phyloP scores from a whole-genome alignment of 2,329 filamentous ascomycete genomes.

The Neofusicoccum laricinum region DNA sequence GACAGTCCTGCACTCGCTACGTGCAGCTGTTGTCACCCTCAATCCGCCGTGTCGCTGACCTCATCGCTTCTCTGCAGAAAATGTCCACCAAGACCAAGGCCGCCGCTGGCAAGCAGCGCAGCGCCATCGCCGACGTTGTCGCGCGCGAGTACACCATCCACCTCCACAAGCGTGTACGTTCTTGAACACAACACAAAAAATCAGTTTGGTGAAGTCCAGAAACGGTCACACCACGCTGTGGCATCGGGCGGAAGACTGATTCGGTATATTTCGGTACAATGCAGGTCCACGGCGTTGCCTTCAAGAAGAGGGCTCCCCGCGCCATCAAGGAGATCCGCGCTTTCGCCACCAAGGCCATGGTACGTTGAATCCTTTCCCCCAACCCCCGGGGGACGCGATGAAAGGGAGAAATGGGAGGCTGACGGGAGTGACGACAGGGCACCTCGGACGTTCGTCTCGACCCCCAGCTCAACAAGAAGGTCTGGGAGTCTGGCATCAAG shows the following conservation, averaged over 20 bases:
- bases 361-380: slow-evolving; percentile 53
- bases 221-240: slow-evolving; percentile 42
- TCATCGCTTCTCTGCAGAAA: slow-evolving; percentile 17
- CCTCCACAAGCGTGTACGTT: slow-evolving; percentile 97
- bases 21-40: no score
- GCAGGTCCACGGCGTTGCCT: slow-evolving; percentile 92
- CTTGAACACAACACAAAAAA: slow-evolving; percentile 24
- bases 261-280: slow-evolving; percentile 34
- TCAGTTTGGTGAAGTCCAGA: slow-evolving; percentile 72
- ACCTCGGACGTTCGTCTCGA: slow-evolving; percentile 96
- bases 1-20: neutral
- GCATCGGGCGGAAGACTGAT: slow-evolving; percentile 70
- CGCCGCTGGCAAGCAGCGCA: slow-evolving; percentile 69
- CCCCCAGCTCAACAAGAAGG: slow-evolving; percentile 99
- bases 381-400: no score
- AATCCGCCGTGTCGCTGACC: neutral
- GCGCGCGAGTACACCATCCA: slow-evolving; percentile 99
- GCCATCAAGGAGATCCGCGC: slow-evolving; percentile 99
- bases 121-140: slow-evolving; percentile 98
- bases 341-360: slow-evolving; percentile 93
- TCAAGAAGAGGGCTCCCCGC: slow-evolving; percentile 99
- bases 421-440: slow-evolving; percentile 60
- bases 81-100: slow-evolving; percentile 43
- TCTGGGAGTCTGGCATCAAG: slow-evolving; percentile 99
- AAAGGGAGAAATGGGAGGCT: neutral